A percentile compares a stretch with the other conserved stretches of the same genome.
Evolutionary conservation across 108 stramenopile species (phyloP).

Genomic region (Fistulifera pelliculosa): DNA sequence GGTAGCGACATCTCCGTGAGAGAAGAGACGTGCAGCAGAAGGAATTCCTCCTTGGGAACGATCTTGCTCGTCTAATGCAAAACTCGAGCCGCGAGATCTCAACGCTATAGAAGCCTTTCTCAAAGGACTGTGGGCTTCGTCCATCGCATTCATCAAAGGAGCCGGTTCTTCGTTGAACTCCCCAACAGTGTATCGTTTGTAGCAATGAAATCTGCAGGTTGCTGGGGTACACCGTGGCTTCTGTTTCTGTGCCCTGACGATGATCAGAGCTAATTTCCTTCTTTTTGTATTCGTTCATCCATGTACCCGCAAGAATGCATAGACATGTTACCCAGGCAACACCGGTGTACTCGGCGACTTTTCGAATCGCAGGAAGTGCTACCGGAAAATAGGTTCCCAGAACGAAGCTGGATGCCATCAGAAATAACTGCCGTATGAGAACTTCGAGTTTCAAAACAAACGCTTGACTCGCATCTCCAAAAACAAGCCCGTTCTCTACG

Average conservation of each 20-base stretch:
- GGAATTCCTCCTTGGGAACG: neutral
- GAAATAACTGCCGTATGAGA: constrained; percentile 12
- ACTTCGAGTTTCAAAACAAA: constrained; percentile 15
- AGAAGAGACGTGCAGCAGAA: neutral
- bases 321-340: constrained; percentile 68
- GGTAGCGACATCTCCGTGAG: neutral
- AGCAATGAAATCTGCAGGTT: neutral
- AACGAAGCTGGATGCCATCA: constrained; percentile 17
- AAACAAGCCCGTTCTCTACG: no score
- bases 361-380: constrained; percentile 8
- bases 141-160: neutral
- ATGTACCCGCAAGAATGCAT: constrained; percentile 20
- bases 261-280: constrained; percentile 12
- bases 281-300: neutral
- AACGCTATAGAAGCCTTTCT: neutral
- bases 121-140: neutral
- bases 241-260: neutral
- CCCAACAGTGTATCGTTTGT: neutral
- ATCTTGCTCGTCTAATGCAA: neutral
- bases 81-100: neutral
- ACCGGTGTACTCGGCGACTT: constrained; percentile 22
- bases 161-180: neutral
- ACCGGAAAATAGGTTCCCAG: constrained; percentile 22
- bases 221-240: neutral
- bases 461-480: no score